Conservation (phyloP, 345 rosid species). For the Salix suchowensis region DNA sequence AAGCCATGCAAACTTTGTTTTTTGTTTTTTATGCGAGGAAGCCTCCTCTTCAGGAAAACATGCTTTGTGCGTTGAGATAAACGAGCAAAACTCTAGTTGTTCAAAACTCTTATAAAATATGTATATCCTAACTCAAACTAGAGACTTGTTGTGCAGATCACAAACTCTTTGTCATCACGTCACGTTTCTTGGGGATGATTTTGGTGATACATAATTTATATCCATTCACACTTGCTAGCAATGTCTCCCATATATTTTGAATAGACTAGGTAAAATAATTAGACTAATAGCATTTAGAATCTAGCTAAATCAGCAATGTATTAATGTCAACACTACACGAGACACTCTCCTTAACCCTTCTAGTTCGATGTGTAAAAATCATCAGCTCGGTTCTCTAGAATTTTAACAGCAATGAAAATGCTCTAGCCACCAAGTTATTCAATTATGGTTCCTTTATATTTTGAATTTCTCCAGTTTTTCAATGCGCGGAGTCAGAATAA, state of each 20-base stretch:
- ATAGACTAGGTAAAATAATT: not conserved
- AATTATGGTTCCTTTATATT: too few relatives aligned
- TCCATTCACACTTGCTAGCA: too few relatives aligned
- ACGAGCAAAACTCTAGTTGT: accelerated
- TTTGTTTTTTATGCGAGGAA: too few relatives aligned
- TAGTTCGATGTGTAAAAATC: not conserved
- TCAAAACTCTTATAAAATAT: accelerated
- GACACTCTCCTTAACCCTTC: not conserved
- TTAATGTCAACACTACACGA: not conserved
- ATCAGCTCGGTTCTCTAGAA: not conserved
- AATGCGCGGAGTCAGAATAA: too few relatives aligned
- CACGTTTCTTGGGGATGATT: too few relatives aligned
- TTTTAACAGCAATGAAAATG: not conserved
- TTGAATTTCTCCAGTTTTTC: too few relatives aligned
- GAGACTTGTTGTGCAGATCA: too few relatives aligned
- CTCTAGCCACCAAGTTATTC: not conserved
- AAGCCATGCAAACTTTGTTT: too few relatives aligned
- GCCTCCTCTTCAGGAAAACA: accelerated
- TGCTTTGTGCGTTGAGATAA: accelerated
- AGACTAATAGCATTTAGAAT: not conserved
- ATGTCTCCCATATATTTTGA: not conserved
- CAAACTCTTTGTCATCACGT: too few relatives aligned
- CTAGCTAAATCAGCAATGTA: not conserved
- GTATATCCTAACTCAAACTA: too few relatives aligned
- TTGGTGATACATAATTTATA: too few relatives aligned